A percentile compares a stretch with the other conserved stretches of the same genome.
Evolutionary conservation across 495 filamentous ascomycete species (phyloP).

Genomic region (Glonium stellatum): DNA sequence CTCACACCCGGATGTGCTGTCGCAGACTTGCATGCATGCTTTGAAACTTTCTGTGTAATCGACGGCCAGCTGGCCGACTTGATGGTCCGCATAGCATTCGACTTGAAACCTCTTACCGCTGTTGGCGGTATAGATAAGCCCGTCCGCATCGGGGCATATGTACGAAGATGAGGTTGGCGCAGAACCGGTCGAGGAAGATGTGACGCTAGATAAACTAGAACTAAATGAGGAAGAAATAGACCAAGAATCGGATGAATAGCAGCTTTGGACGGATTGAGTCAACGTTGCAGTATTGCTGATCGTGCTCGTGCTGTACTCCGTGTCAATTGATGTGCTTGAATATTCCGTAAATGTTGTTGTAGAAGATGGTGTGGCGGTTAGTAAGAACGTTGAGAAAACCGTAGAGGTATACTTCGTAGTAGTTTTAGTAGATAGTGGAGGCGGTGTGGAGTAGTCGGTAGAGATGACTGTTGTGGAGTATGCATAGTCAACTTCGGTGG

Average conservation of each 20-base stretch:
- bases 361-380: background rate
- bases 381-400: background rate
- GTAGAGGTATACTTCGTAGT: background rate
- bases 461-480: background rate
- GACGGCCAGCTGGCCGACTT: background rate
- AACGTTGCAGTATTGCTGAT: background rate
- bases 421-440: background rate
- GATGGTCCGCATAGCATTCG: background rate
- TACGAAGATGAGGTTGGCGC: background rate
- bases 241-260: background rate
- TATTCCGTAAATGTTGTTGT: slow-evolving; percentile 2
- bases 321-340: background rate
- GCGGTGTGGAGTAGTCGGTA: slow-evolving; percentile 2
- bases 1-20: background rate
- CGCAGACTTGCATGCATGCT: background rate
- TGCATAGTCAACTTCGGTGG: background rate
- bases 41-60: background rate
- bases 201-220: background rate
- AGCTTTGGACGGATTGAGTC: background rate
- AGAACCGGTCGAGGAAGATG: background rate
- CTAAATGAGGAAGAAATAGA: background rate
- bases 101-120: background rate
- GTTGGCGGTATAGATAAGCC: background rate
- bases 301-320: background rate
- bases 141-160: background rate